Evolutionary conservation across 805 yeast species (phyloP).

Genomic region (Ogataea saltuana): DNA sequence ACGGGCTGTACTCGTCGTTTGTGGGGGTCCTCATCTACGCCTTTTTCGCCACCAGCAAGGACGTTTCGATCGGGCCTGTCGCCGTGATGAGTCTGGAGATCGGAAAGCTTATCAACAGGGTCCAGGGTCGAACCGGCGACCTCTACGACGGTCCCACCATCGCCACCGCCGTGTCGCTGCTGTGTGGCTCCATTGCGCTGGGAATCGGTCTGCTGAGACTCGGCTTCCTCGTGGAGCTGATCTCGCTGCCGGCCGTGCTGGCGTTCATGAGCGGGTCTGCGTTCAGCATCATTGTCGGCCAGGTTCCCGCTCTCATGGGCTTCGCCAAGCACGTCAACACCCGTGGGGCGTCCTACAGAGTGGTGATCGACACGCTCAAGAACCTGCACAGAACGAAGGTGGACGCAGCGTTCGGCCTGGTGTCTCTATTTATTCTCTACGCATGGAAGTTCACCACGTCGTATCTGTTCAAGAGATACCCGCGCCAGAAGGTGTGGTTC

Average conservation of each 20-base stretch:
- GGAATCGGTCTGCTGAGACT: conserved; percentile 81
- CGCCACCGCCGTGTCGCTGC: conserved; percentile 75
- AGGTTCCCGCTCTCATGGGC: conserved; percentile 86
- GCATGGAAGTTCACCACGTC: conserved; percentile 67
- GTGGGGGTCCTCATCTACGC: conserved; percentile 89
- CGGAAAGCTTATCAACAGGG: conserved; percentile 70
- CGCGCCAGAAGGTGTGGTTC: conserved; percentile 60
- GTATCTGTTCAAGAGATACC: conserved; percentile 62
- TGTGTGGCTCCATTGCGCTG: conserved; percentile 83
- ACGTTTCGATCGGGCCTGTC: conserved; percentile 94
- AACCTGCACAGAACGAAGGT: conserved; percentile 64
- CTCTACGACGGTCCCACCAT: conserved; percentile 62
- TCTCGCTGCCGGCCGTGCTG: conserved; percentile 87
- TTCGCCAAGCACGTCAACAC: conserved; percentile 66
- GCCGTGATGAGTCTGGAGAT: conserved; percentile 93
- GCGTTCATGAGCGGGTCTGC: conserved; percentile 98
- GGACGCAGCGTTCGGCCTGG: conserved; percentile 89
- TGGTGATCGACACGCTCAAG: conserved; percentile 70
- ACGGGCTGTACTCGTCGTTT: conserved; percentile 88
- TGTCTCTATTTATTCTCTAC: conserved; percentile 70
- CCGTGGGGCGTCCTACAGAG: conserved; percentile 66
- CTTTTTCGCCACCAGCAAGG: conserved; percentile 92
- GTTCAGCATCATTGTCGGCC: conserved; percentile 76
- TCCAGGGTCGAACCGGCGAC: conserved; percentile 45
- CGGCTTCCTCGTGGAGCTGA: conserved; percentile 86